Base-by-base conservation (phyloP, 768 basidiomycete genomes). In the Amanita polypyramis region DNA sequence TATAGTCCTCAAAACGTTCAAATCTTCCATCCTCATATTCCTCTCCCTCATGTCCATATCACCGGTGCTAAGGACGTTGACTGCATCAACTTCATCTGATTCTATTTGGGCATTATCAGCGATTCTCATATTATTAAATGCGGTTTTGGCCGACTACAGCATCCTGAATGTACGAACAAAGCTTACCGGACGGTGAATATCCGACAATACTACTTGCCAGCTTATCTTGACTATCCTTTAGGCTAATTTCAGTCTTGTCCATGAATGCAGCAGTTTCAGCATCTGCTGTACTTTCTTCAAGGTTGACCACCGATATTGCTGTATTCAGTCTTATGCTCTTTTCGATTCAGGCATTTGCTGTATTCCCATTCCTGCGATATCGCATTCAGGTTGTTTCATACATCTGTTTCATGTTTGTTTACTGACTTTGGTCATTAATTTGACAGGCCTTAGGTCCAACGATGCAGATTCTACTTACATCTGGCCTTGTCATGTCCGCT, bases 61-160 rank as follows among this genome's bases (percentile, higher is more conserved):
- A 2, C 96, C 96, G 11, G 86, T 97, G 8, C 70, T 98, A 48
- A 79, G 84, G 58, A 97, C 95, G 4, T 68, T 99, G 58, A 95
- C 92, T 23, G 86, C 89, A 33, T 90, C 94, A 20, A 97, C 94
- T 3, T 96, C 95, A 33, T 88, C 88, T 10, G 96, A 99, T 62
- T 92, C 92, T 23, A 94, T 98, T 54, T 97, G 92, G 92, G 93
- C 95, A 5, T 66, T 97, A 43, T 79, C 91, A n/a, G 87, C 88
- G 3, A 72, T 74, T 44, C 76, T 98, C 37, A 89, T 97, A 63
- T 69, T 79, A 45, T 68, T 96, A 33, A 91, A 94, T 60, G 73
- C 81, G 15, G 67, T 94, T 50, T 68, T 97, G 41, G 86, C 86
- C 11, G 91, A 96, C 64, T 95, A 91, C 61, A 76, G 79, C 51